These are phyloP conservation scores for Dictyostelium intermedium DNA, from an alignment of 78 protist genomes.

Conservation along the genomic window DNA sequence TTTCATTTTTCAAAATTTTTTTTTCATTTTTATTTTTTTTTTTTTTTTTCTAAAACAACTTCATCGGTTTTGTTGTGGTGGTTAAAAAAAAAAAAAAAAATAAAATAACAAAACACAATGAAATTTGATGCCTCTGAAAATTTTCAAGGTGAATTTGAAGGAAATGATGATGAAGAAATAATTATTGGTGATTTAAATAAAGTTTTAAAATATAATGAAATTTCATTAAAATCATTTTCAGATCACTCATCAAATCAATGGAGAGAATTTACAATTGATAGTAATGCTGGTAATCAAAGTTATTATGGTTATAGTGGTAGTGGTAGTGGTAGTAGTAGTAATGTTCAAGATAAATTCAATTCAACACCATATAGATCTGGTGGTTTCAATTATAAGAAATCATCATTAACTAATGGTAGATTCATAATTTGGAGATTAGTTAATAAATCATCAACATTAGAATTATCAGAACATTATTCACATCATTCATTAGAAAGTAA, in stretches of 20 bases:
- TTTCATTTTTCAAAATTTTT: too few species aligned
- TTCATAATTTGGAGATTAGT: constrained; percentile 54
- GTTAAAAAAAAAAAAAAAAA: neutral
- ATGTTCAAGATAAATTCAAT: neutral
- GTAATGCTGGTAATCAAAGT: neutral
- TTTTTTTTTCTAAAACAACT: neutral
- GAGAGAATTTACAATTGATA: constrained; percentile 30
- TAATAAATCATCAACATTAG: neutral
- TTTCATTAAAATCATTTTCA: constrained; percentile 38
- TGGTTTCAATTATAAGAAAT: constrained; percentile 33
- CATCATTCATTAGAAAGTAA: neutral
- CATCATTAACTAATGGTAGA: constrained; percentile 6
- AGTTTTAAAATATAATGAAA: neutral
- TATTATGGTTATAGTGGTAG: neutral
- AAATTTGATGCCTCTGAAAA: neutral
- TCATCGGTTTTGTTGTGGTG: neutral
- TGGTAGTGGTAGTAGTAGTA: neutral
- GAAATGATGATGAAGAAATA: neutral
- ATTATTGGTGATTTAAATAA: neutral
- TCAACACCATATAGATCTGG: constrained; percentile 42
- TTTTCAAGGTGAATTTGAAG: neutral
- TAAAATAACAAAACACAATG: neutral
- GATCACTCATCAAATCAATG: constrained; percentile 11
- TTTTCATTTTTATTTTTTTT: too few species aligned
- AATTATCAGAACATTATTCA: constrained; percentile 12